A percentile compares a stretch with the other conserved stretches of the same genome.
These are phyloP conservation scores for Angophora floribunda DNA, from an alignment of 345 rosid genomes.

Conservation along the genomic window DNA sequence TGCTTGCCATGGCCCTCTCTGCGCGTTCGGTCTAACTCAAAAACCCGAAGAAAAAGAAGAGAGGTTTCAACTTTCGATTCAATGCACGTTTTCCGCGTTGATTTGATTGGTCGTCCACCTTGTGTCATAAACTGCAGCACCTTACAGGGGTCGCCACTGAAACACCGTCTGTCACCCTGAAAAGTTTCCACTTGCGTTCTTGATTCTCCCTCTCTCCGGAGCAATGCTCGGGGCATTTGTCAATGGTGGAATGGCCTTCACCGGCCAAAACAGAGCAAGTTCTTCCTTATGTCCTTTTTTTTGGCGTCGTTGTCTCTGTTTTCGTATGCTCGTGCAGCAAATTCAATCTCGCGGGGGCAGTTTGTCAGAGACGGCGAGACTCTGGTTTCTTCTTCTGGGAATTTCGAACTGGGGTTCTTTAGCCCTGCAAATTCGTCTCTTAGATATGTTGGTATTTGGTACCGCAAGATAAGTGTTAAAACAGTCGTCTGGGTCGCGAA, in stretches of 20 bases:
- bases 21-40: not conserved
- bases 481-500: slow-evolving; percentile 72
- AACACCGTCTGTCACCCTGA: not conserved
- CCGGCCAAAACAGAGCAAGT: not conserved
- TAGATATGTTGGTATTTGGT: slow-evolving; percentile 66
- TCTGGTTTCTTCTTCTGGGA: slow-evolving; percentile 15
- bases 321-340: slow-evolving; percentile 16
- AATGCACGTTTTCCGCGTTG: not conserved
- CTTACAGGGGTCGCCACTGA: not conserved
- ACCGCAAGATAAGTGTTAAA: slow-evolving; percentile 17
- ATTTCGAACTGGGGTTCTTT: slow-evolving; percentile 57
- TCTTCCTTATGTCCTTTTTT: slow-evolving; percentile 6
- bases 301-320: slow-evolving; percentile 1
- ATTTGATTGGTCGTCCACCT: not conserved
- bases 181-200: not conserved
- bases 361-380: slow-evolving; percentile 32
- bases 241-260: not conserved
- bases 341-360: slow-evolving; percentile 26
- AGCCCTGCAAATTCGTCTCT: slow-evolving; percentile 24
- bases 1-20: not conserved
- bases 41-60: not conserved
- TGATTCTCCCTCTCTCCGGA: not conserved
- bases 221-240: not conserved
- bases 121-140: not conserved
- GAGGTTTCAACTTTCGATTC: not conserved